Evolutionary conservation across 495 filamentous ascomycete species (phyloP), one percentile per base, ranked within the genome.

Genomic region (Talaromyces nanjingensis): DNA sequence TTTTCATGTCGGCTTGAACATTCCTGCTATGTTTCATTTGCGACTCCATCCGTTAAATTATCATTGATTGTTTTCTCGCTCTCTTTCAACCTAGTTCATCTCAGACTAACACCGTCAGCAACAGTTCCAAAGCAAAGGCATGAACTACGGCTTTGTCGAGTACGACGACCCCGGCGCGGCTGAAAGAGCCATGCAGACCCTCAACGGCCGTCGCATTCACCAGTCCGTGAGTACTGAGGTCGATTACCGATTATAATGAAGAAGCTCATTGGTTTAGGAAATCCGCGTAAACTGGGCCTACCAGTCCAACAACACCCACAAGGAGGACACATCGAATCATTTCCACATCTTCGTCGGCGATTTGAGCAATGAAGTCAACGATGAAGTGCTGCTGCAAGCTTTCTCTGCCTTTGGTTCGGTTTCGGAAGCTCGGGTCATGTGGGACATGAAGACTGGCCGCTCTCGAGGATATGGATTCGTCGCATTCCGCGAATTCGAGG

Each of bases 231-330:
- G 89, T 73, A 61, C 61, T 49, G 20, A n/a, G 42, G 22, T 24
- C 14, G 64, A 34, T 20, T 18, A 52, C n/a, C 24, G 47, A 45
- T 20, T n/a, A 55, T 67, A 31, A 63, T 29, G n/a, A 49, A 61
- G 11, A 59, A 22, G 65, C 65, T 67, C 61, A 72, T 64, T 37
- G 47, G 12, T 47, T 52, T 74, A 98, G 93, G 94, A 99, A 83
- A 99, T 99, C 66, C 91, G 93, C 59, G 94, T 99, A 68, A 99
- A 99, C 81, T 99, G 94, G 94, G 94, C 94, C 18, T 99, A 98
- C 69, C 94, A 98, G 78, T 96, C 93, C 66, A 99, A 96, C 81
- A 94, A 82, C 68, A 82, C 85, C 14, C 96, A 85, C 83, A 98
- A 98, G 77, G 94, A 99, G 77, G 94, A 99, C 69, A 99, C 94